phyloP scores from a whole-genome alignment of 148 eudicot genomes.

The Selenicereus undatus region DNA sequence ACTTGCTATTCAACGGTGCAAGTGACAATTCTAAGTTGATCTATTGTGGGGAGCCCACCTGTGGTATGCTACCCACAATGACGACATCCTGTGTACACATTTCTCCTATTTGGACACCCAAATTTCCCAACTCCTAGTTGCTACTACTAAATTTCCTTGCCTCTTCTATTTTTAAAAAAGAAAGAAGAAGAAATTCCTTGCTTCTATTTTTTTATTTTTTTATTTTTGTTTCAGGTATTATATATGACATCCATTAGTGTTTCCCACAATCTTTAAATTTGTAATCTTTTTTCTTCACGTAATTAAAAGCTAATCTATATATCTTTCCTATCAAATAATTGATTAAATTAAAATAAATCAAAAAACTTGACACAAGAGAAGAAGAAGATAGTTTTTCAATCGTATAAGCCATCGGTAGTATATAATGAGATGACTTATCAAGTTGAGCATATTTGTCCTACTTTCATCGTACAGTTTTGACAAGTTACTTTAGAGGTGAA shows the following conservation, averaged over 20 bases:
- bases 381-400: background rate
- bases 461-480: no score
- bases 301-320: background rate
- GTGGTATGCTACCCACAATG: constrained; percentile 1
- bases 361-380: background rate
- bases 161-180: no score
- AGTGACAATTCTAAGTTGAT: background rate
- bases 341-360: background rate
- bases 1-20: background rate
- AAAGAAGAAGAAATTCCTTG: no score
- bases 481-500: no score
- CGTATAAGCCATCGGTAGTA: background rate
- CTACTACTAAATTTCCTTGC: background rate
- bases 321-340: background rate
- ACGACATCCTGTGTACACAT: constrained; percentile 27
- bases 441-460: no score
- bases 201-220: no score
- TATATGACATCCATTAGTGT: background rate
- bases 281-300: background rate
- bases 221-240: no score
- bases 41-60: background rate
- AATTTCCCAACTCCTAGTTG: background rate
- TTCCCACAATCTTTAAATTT: background rate
- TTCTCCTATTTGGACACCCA: constrained; percentile 3
- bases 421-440: background rate